A percentile compares a stretch with the other conserved stretches of the same genome.
phyloP scores from a whole-genome alignment of 345 rosid genomes.

The Acer yangbiense region DNA sequence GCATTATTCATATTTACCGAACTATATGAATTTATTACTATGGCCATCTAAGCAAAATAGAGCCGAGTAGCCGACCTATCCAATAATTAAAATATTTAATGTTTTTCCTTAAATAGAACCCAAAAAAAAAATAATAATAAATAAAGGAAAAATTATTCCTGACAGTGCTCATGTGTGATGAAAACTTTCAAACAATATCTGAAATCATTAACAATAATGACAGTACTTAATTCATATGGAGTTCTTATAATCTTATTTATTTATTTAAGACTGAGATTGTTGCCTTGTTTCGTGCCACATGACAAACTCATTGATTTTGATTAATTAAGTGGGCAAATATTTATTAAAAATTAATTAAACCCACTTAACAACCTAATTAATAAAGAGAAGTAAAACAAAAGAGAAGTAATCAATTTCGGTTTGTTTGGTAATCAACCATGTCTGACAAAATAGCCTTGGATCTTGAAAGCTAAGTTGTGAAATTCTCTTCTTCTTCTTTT shows the following conservation, averaged over 20 bases:
- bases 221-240: background rate
- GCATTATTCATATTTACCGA: too few relatives aligned
- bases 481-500: background rate
- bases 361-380: background rate
- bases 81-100: background rate
- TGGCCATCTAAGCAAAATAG: background rate
- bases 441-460: slow-evolving; percentile 8
- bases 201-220: slow-evolving; percentile 7
- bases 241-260: background rate
- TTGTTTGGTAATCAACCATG: background rate
- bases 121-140: background rate
- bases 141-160: background rate
- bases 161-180: too few relatives aligned
- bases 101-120: background rate
- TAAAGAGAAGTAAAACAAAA: too few relatives aligned
- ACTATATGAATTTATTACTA: too few relatives aligned
- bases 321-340: background rate
- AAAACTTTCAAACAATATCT: background rate
- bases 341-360: background rate
- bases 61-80: background rate
- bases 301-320: background rate
- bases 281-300: background rate
- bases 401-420: background rate
- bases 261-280: background rate
- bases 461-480: slow-evolving; percentile 1